Percentiles rank a stretch among this genome's conserved stretches.
Conservation (phyloP, 176 grass and related monocot species). For the Typha latifolia region DNA sequence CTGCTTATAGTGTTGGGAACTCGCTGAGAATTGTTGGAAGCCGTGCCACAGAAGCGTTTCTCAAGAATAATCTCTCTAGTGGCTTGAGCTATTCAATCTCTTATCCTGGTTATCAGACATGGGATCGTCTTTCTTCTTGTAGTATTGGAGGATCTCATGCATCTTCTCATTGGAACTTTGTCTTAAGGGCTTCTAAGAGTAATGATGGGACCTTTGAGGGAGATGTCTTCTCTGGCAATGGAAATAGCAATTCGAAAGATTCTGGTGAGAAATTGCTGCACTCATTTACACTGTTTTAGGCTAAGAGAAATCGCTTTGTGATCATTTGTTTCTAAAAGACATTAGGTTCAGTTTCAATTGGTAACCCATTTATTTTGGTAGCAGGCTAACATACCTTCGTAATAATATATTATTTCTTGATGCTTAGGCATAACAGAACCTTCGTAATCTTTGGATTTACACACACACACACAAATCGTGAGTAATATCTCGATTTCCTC, state of each 20-base stretch:
- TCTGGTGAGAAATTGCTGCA: slow-evolving; percentile 12
- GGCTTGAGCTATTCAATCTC: slow-evolving; percentile 18
- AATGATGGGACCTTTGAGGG: not conserved
- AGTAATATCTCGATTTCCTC: too few relatives aligned
- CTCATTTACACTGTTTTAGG: not conserved
- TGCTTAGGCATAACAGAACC: too few relatives aligned
- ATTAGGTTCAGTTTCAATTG: too few relatives aligned
- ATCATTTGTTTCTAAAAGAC: too few relatives aligned
- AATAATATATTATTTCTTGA: too few relatives aligned
- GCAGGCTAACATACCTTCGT: too few relatives aligned
- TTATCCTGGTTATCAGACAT: slow-evolving; percentile 14
- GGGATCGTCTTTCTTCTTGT: slow-evolving; percentile 8
- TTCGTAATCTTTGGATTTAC: too few relatives aligned
- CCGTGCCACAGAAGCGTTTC: not conserved
- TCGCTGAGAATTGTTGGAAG: slow-evolving; percentile 20
- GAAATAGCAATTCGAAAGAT: slow-evolving; percentile 1
- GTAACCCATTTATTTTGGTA: too few relatives aligned
- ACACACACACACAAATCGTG: too few relatives aligned
- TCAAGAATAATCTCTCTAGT: not conserved
- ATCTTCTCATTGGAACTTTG: slow-evolving; percentile 1
- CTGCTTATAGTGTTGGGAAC: slow-evolving; percentile 18
- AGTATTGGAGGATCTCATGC: not conserved
- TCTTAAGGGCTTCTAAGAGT: slow-evolving; percentile 3
- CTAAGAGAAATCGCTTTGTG: too few relatives aligned
- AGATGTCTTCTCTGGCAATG: not conserved